These are phyloP conservation scores for Yamadazyma dushanensis DNA, from an alignment of 1,139 yeast species.

Conservation along the genomic window DNA sequence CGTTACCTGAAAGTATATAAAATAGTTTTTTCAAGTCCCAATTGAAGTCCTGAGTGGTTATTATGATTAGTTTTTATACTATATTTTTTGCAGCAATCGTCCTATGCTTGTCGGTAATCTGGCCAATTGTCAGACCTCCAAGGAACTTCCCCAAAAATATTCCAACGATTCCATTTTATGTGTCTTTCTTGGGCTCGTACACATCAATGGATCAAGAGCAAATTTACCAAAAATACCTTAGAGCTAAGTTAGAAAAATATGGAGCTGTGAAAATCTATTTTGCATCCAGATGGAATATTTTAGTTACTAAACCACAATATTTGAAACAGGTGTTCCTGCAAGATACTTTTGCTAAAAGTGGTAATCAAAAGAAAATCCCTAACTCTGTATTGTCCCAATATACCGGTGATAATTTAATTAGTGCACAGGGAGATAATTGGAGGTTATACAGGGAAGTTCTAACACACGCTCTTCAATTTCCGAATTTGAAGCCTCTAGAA, in stretches of 20 bases:
- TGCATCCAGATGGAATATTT: constrained; percentile 63
- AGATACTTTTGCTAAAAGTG: constrained; percentile 57
- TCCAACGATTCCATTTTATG: constrained; percentile 65
- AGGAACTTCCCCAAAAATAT: constrained; percentile 38
- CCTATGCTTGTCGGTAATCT: too few relatives aligned
- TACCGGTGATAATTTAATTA: constrained; percentile 63
- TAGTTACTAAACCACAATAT: constrained; percentile 51
- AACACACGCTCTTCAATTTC: constrained; percentile 53
- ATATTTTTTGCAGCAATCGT: not conserved
- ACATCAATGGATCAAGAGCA: constrained; percentile 50
- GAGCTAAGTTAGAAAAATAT: constrained; percentile 41
- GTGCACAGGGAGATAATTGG: constrained; percentile 62
- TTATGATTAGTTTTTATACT: not conserved
- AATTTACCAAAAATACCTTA: constrained; percentile 42
- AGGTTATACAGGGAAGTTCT: constrained; percentile 45
- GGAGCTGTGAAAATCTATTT: constrained; percentile 65
- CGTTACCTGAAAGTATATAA: too few relatives aligned
- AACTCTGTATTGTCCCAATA: constrained; percentile 54
- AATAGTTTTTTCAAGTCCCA: too few relatives aligned
- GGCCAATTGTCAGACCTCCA: constrained; percentile 28
- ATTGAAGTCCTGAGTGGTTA: too few relatives aligned
- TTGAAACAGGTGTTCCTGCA: constrained; percentile 49
- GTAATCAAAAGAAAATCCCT: constrained; percentile 61
- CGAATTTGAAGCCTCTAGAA: constrained; percentile 24
- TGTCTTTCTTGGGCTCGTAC: constrained; percentile 49